Conservation (phyloP, 768 basidiomycete species). For the Podaxis carcinomalis region DNA sequence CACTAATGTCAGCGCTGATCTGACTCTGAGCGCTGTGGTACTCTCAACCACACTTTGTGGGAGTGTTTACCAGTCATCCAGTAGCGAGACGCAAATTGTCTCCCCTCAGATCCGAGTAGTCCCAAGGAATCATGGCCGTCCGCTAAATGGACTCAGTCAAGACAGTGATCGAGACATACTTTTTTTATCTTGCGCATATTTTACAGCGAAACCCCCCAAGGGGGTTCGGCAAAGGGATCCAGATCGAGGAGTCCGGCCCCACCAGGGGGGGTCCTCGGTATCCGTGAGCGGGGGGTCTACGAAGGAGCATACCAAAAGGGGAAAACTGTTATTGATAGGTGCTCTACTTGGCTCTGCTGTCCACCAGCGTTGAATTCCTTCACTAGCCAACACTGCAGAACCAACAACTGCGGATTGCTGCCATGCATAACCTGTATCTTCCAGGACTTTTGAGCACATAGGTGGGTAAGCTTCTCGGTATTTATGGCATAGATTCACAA, state of each 20-base stretch:
- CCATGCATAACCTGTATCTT: neutral
- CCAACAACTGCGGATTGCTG: neutral
- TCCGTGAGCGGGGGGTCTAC: neutral
- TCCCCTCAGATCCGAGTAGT: neutral
- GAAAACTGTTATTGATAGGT: too few relatives aligned
- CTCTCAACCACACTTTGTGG: neutral
- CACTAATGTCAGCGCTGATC: neutral
- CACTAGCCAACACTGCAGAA: neutral
- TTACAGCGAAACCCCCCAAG: neutral
- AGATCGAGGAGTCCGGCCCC: neutral
- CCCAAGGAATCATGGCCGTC: neutral
- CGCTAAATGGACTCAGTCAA: neutral
- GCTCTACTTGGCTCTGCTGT: neutral
- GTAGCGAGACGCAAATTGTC: neutral
- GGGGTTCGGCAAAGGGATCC: neutral
- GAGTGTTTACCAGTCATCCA: neutral
- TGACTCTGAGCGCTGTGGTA: too few relatives aligned
- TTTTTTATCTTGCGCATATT: neutral
- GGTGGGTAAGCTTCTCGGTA: neutral
- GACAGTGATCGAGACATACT: neutral
- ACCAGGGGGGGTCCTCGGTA: neutral
- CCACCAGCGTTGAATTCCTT: neutral
- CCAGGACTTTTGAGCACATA: constrained; percentile 1
- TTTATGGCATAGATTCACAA: constrained; percentile 1
- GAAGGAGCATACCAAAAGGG: neutral